Evolutionary conservation across 345 rosid species (phyloP).

Genomic region (Salix purpurea): DNA sequence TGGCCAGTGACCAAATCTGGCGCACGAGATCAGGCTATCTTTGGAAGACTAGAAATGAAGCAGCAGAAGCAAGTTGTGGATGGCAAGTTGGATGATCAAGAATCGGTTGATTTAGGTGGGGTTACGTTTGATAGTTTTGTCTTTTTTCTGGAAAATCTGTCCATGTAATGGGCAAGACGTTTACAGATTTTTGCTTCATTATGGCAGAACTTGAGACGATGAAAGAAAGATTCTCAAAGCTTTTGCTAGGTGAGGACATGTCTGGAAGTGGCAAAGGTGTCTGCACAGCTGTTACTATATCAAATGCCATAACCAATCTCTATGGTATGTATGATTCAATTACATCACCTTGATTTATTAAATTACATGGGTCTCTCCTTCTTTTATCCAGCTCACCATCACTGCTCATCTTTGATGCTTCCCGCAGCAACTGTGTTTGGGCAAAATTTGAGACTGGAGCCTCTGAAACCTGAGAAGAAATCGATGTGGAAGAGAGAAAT

Average conservation of each 20-base stretch:
- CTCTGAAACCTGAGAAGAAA: constrained; percentile 71
- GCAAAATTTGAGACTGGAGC: constrained; percentile 76
- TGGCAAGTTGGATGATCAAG: constrained; percentile 42
- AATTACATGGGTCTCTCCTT: not conserved
- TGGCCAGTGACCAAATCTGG: constrained; percentile 46
- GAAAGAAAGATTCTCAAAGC: constrained; percentile 91
- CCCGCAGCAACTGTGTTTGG: constrained; percentile 88
- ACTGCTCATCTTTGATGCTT: not conserved
- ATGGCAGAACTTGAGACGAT: constrained; percentile 67
- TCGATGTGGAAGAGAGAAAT: constrained; percentile 89
- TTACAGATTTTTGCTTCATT: not conserved
- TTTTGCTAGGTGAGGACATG: constrained; percentile 95
- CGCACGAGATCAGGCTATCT: constrained; percentile 16
- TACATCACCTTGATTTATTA: too few species aligned
- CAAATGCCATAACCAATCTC: constrained; percentile 88
- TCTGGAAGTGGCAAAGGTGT: constrained; percentile 96
- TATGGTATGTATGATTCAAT: constrained; percentile 50
- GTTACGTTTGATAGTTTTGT: not conserved
- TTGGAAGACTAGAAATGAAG: constrained; percentile 32
- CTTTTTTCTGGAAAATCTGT: not conserved
- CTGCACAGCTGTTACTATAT: constrained; percentile 81
- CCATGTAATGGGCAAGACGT: not conserved
- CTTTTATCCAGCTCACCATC: not conserved
- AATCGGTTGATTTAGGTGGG: constrained; percentile 52
- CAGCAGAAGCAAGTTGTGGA: constrained; percentile 24